Base-by-base conservation (phyloP, 768 basidiomycete species). In the Calocybe gangraenosa region DNA sequence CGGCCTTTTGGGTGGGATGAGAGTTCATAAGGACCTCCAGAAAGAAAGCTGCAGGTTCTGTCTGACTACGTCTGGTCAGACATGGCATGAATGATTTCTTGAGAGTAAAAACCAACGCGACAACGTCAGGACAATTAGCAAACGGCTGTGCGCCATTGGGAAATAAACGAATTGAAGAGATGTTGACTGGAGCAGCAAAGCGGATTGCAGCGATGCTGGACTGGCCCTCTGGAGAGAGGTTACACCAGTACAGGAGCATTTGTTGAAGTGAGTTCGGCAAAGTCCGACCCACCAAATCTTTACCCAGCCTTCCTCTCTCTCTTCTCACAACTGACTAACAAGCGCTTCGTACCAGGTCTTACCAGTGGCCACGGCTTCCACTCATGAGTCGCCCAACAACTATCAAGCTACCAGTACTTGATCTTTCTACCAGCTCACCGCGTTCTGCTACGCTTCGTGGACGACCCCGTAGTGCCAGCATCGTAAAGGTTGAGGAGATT, bases 401-500 rank as follows among this genome's bases (percentile, higher is more conserved):
- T 50, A 73, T 81, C 54, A 78, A 76, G 53, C 71, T 83, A 25
- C 78, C 82, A 4, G 65, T 69, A 11, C 63, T 81, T 47, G 70
- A 73, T 51, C 48, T 74, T 13, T 56, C 70, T 8, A 31, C 48
- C 7, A 31, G 62, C 42, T 32, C 63, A 49, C 57, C 55, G 38
- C 60, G 62, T 21, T 52, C 59, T 17, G 44, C 60, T 6, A 46
- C 68, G 18, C 45, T 71, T 32, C 68, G 71, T 47, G 66, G 74
- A 28, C 70, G 84, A 11, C 69, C 65, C n/a, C 73, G 87, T 37
- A 84, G 84, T 42, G 74, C 73, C 46, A 89, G 87, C 58, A 72
- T 92, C 53, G 82, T 92, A 67, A 90, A 89, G 65, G 87, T 92
- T 42, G 90, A 92, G 64, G 75, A 87, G 58, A 78, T 92, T 49